Base-by-base conservation (phyloP, 176 grass and related monocot species). In the Musa troglodytarum region DNA sequence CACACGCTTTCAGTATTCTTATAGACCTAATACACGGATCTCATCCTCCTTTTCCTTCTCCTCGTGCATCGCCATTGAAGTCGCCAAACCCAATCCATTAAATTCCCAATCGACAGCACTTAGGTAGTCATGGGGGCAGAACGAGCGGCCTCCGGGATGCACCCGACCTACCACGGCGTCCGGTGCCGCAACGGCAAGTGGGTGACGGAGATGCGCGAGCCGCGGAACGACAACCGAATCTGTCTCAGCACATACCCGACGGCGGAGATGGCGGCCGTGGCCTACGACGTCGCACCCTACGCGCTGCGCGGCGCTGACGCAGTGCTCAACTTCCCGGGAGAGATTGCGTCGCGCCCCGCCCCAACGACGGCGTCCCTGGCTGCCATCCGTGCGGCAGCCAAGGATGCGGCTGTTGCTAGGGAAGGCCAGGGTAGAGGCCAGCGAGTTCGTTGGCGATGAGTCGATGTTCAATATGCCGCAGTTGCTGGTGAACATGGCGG, bases 401-500 rank as follows among this genome's bases (percentile, higher is more conserved):
- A 85, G 0, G 85, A 85, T 0, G 92, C 92, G 0, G 92, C 92
- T 0, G 6, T 28, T 75, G 63, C 82, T 76, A 79, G 34, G 77
- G 34, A 72, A 84, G 54, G 28, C 69, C 15, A 29, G 20, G 53
- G 66, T 75, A 56, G 17, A 64, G 29, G 8, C 15, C 16, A 26
- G 55, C 16, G 57, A 80, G 74, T 96, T 89, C 82, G 82, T 96
- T 74, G 92, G 92, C 75, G 92, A 96, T 49, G 92, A 96, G 77
- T 89, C 86, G 0, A 89, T 96, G 78, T 87, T 96, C 70, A 88
- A 90, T 81, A 89, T 96, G 89, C 92, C 92, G 24, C 87, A 90
- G 76, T 61, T 96, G 14, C 82, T 92, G 78, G 71, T 86, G 72
- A 89, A 84, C 85, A 96, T 96, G 92, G 92, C 92, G 17, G 92